Evolutionary conservation across 805 yeast genomes (phyloP), one percentile per base, ranked within the genome.

Genomic region (Scheffersomyces amazonensis): DNA sequence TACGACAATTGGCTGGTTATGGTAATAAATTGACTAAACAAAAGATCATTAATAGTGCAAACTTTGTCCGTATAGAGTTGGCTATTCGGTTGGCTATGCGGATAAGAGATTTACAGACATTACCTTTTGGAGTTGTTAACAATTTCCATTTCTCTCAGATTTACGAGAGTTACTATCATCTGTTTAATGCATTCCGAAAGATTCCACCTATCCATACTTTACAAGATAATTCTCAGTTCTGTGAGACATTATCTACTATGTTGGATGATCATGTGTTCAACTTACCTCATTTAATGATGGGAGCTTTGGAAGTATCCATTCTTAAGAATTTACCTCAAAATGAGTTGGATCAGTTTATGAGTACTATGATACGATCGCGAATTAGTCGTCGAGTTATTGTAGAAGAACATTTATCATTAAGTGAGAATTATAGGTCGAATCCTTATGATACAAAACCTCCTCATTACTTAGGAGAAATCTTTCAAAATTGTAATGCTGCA

Each of bases 241-340:
- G 95, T 54, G 66, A 68, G 18, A 73, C 79, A 37, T 64, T 90
- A 39, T 71, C 76, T 19, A 68, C 73, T 22, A 75, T 89, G 44
- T 65, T 91, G 48, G 88, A 83, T 58, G 85, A 81, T 51, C 96
- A 91, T 62, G 73, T 88, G 34, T 66, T 83, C 38, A 86, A 88
- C 45, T 69, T 91, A 42, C 93, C 97, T 1, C 91, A 90, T 57
- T 68, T 90, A 42, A 84, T 91, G 71, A 86, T 89, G 89, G 98
- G 98, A 1, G 88, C 95, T 1, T 66, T 89, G 33, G 97, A 91
- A 52, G 82, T 82, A 44, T 77, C 85, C 11, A 78, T 83, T 25
- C 55, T 83, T 34, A 60, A 70, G 36, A 63, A 67, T 28, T 72
- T 84, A 52, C 82, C 88, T 3, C 81, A 78, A 41, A 61, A 68